Conservation (phyloP, 1,284 basidiomycete genomes). For the Papiliotrema laurentii region DNA sequence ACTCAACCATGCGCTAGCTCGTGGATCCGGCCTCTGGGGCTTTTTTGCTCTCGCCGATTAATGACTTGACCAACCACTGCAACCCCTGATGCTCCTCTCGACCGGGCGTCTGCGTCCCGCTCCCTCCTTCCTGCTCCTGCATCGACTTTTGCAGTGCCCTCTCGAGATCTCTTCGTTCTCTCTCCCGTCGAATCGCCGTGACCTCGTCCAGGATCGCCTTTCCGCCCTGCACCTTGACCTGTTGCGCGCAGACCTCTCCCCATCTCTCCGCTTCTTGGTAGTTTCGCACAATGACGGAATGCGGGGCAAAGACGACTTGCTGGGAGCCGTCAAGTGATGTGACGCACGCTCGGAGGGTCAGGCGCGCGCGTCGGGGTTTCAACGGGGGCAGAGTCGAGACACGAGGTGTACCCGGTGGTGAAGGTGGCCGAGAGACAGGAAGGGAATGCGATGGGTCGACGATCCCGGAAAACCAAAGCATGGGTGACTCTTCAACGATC, state of each 20-base stretch:
- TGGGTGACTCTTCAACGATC: conserved; percentile 25
- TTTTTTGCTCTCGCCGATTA: conserved; percentile 1
- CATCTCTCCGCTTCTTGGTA: conserved; percentile 62
- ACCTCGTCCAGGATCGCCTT: conserved; percentile 66
- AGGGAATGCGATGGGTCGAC: conserved; percentile 21
- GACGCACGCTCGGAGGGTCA: conserved; percentile 70
- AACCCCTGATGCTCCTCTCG: conserved; percentile 4
- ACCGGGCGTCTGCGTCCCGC: conserved; percentile 3
- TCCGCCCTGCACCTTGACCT: conserved; percentile 65
- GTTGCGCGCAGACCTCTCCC: conserved; percentile 62
- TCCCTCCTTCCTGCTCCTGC: conserved; percentile 2
- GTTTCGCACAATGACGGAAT: conserved; percentile 54
- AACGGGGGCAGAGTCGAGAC: conserved; percentile 16
- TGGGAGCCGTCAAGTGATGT: conserved; percentile 67
- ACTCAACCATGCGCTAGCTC: not conserved
- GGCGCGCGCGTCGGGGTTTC: conserved; percentile 36
- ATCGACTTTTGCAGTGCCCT: conserved; percentile 20
- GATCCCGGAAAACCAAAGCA: conserved; percentile 44
- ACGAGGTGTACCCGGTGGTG: conserved; percentile 23
- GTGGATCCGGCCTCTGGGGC: not conserved
- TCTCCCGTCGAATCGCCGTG: conserved; percentile 58
- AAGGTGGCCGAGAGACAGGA: conserved; percentile 8
- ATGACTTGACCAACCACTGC: conserved; percentile 3
- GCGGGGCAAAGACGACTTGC: conserved; percentile 66
- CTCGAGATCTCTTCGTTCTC: conserved; percentile 53